Evolutionary conservation across 805 yeast species (phyloP), one percentile per base, ranked within the genome.

Genomic region (Yueomyces sp.): DNA sequence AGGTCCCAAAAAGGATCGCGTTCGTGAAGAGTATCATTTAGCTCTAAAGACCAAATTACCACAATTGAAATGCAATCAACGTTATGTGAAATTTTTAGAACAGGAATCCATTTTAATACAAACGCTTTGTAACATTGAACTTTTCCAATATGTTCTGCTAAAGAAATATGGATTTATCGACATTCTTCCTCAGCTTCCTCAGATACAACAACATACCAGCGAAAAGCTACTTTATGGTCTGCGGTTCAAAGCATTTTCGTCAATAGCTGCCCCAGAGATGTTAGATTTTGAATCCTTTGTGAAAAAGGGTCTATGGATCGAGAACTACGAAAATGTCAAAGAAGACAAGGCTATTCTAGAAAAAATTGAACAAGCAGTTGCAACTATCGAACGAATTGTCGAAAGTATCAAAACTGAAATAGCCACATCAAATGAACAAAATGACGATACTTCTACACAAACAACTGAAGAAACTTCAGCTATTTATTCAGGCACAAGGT

Each of bases 161-260:
- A 51, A 53, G 29, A 53, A 57, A 6, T 49, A 42, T 36, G 57
- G 55, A 4, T 11, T 56, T 5, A 52, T 62, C 3, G 55, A 53
- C 26, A 54, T 52, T 29, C 49, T 49, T 6, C 38, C 50, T 19
- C 8, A 34, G 5, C n/a, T 34, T 5, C 5, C 6, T 7, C 11
- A 32, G n/a, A n/a, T 11, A 5, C 34, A 31, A n/a, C 7, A 11
- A 11, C 26, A 11, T 19, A 6, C 37, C 8, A 34, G 26, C 28
- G 49, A 57, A 28, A 55, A 59, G 41, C 40, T 56, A 36, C 56
- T 73, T 19, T 79, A 71, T 55, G 63, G 70, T 7, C 63, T 86
- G 40, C 73, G 94, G 50, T 71, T 85, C 73, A 86, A 85, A 57
- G 78, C 92, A 3, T 85, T 82, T 65, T 74, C 81, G 27, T 73